These are phyloP conservation scores for Diddensiella transvaalensis DNA, from an alignment of 805 yeast species.

Conservation along the genomic window DNA sequence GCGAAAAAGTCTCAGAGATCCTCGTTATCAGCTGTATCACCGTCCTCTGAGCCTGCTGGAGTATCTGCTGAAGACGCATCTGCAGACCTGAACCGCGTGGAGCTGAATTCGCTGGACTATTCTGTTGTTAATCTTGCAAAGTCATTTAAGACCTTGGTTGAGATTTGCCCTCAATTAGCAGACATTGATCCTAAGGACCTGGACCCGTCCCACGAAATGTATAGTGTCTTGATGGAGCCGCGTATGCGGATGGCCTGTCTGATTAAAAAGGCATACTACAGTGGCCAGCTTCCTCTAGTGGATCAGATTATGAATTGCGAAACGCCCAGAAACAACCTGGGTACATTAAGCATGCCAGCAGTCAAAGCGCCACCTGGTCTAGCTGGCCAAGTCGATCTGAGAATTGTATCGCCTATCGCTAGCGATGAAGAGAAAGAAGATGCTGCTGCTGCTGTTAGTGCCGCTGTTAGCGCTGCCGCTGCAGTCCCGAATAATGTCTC, in stretches of 20 bases:
- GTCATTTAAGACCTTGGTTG: conserved; percentile 46
- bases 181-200: conserved; percentile 39
- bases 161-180: conserved; percentile 52
- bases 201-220: conserved; percentile 33
- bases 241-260: conserved; percentile 58
- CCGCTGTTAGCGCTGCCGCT: conserved; percentile 8
- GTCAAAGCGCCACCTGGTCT: no score
- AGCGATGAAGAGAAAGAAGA: not conserved
- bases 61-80: not conserved
- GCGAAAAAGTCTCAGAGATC: not conserved
- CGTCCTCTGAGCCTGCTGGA: not conserved
- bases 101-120: conserved; percentile 42
- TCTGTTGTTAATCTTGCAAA: conserved; percentile 52
- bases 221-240: conserved; percentile 49
- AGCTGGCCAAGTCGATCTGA: no score
- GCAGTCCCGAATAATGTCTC: conserved; percentile 2
- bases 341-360: not conserved
- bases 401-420: not conserved
- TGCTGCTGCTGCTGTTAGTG: not conserved
- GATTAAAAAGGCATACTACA: conserved; percentile 50
- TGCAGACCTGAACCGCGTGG: conserved; percentile 4
- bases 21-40: not conserved
- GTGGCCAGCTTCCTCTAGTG: conserved; percentile 49
- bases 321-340: not conserved
- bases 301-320: conserved; percentile 42